phyloP scores from a whole-genome alignment of 2,329 filamentous ascomycete species.

The Acarospora socialis region DNA sequence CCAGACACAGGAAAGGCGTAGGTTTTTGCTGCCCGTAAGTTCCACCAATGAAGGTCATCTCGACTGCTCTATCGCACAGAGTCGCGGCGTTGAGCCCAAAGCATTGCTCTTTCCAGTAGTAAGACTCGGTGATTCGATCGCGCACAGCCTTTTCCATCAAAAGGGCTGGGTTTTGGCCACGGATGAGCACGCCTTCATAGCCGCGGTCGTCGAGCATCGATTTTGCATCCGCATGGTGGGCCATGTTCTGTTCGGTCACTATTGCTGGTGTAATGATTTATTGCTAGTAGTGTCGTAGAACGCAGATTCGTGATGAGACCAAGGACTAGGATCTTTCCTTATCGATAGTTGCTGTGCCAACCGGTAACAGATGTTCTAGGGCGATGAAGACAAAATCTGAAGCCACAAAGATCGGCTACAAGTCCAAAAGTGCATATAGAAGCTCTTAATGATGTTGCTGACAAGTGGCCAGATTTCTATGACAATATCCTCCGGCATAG shows the following conservation, averaged over 20 bases:
- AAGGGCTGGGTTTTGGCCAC: conserved; percentile 85
- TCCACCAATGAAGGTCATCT: conserved; percentile 72
- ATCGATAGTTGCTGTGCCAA: background rate
- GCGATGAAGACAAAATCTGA: background rate
- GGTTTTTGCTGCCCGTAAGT: conserved; percentile 81
- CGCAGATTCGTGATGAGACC: too few relatives aligned
- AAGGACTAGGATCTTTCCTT: too few relatives aligned
- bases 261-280: too few relatives aligned
- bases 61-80: conserved; percentile 76
- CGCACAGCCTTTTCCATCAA: conserved; percentile 92
- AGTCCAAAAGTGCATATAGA: background rate
- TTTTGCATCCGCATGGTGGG: conserved; percentile 12
- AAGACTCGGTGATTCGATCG: conserved; percentile 86
- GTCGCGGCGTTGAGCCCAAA: conserved; percentile 78
- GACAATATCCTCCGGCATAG: conserved; percentile 11
- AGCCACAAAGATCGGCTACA: background rate
- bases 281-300: too few relatives aligned
- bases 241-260: conserved; percentile 2
- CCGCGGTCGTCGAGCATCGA: conserved; percentile 69
- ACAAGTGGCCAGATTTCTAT: conserved; percentile 14
- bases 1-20: conserved; percentile 79
- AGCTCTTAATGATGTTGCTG: conserved; percentile 9
- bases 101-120: conserved; percentile 98
- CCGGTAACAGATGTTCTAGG: background rate
- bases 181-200: conserved; percentile 59